Percentiles rank a stretch among this genome's conserved stretches.
Conservation (phyloP, 2,329 filamentous ascomycete species). For the Diaporthe capsici region DNA sequence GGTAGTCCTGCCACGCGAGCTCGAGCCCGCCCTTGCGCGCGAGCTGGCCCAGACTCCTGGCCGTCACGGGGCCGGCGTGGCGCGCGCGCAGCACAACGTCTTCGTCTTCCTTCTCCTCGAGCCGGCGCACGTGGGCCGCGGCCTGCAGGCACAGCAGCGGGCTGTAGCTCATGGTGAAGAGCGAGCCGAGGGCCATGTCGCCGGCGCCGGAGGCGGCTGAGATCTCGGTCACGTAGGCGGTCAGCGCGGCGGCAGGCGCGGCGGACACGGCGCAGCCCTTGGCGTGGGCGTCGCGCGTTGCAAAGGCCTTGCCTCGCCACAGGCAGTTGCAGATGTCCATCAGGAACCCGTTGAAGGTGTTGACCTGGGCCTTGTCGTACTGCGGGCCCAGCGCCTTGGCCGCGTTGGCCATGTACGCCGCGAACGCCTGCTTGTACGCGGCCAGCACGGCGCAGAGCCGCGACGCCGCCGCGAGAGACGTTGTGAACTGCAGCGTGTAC, state of each 20-base stretch:
- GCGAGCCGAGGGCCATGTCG: slow-evolving; percentile 59
- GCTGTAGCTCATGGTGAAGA: slow-evolving; percentile 73
- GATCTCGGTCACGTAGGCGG: slow-evolving; percentile 63
- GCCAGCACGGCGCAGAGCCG: slow-evolving; percentile 79
- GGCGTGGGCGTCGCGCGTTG: slow-evolving; percentile 73
- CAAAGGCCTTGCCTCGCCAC: slow-evolving; percentile 83
- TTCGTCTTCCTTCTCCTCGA: slow-evolving; percentile 69
- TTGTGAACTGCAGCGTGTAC: slow-evolving; percentile 79
- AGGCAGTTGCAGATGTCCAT: slow-evolving; percentile 90
- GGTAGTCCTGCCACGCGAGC: slow-evolving; percentile 81
- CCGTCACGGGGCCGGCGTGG: slow-evolving; percentile 79
- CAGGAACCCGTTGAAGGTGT: slow-evolving; percentile 84
- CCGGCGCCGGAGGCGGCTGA: slow-evolving; percentile 54
- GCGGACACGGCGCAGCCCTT: slow-evolving; percentile 64
- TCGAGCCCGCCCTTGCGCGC: slow-evolving; percentile 75
- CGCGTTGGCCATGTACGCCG: slow-evolving; percentile 68
- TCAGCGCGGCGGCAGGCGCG: slow-evolving; percentile 60
- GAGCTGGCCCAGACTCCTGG: slow-evolving; percentile 74
- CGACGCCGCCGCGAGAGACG: slow-evolving; percentile 74
- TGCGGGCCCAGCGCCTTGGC: slow-evolving; percentile 49
- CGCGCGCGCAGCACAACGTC: slow-evolving; percentile 58
- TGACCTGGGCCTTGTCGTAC: slow-evolving; percentile 73
- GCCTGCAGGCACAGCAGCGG: slow-evolving; percentile 70
- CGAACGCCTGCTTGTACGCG: slow-evolving; percentile 81
- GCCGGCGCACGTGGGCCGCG: slow-evolving; percentile 66